Base-by-base conservation (phyloP, 1,284 basidiomycete genomes). In the Naganishia albida region DNA sequence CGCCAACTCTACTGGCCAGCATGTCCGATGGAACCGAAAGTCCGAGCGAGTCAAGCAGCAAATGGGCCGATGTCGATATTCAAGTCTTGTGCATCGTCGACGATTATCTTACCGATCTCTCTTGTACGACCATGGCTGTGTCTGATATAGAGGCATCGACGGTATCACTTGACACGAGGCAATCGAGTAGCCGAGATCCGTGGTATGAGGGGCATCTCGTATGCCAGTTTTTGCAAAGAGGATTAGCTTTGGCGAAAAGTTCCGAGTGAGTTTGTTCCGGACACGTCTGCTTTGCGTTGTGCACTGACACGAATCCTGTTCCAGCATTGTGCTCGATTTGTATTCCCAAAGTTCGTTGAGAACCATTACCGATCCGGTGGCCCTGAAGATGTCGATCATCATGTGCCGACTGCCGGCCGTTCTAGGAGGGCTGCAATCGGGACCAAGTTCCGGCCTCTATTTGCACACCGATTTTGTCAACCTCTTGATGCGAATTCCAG, bases 401-500 rank as follows among this genome's bases (percentile, higher is more conserved):
- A 57, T 49, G 55, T 59, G 46, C 30, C 46, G 44, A 26, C 53
- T 78, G 8, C 77, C 76, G 1, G 51, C 48, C 10, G 73, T 76
- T 12, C 67, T 78, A 20, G 73, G 73, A 25, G 68, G 68, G 20
- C 71, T 77, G 3, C 72, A 76, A n/a, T 70, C 73, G 16, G 67
- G 70, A 39, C 69, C 56, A 20, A 67, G 68, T 15, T 49, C 55
- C 12, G 69, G 70, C 7, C 50, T 67, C 13, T 78, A 75, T 69
- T 72, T 69, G 57, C 78, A 77, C 66, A 77, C 75, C 7, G 69
- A 70, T 55, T 78, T 74, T 67, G 78, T 79, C 51, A 70, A 76
- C 6, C 72, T 81, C 2, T 73, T 81, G 10, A 71, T 81, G 65
- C 72, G 74, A 2, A 74, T 81, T 51, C 71, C 77, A 2, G 66